phyloP scores from a whole-genome alignment of 495 filamentous ascomycete genomes.

The Chaetomidium leptoderma region DNA sequence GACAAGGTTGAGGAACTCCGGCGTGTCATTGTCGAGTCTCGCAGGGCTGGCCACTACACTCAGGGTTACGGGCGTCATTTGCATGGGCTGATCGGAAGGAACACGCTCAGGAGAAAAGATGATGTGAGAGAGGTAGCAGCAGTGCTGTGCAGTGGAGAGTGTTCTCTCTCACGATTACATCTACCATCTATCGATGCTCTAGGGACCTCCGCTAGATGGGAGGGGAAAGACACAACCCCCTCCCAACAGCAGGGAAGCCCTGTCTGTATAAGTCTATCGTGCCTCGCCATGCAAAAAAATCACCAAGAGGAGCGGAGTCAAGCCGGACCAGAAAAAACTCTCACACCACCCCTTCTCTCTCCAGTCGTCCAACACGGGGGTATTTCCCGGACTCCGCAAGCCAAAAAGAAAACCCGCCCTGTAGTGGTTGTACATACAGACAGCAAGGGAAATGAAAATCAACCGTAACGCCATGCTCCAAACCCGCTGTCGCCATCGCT shows the following conservation, averaged over 20 bases:
- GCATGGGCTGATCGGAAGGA: neutral
- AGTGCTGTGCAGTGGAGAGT: constrained; percentile 13
- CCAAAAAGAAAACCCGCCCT: neutral
- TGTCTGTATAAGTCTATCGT: neutral
- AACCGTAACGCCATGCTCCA: constrained; percentile 19
- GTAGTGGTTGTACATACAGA: neutral
- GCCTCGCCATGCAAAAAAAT: neutral
- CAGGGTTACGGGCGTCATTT: too few relatives aligned
- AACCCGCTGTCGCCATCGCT: neutral
- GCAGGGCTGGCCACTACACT: constrained; percentile 67
- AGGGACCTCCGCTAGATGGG: neutral
- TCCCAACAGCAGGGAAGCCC: neutral
- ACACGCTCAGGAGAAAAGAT: neutral
- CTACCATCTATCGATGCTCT: constrained; percentile 11
- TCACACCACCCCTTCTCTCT: neutral
- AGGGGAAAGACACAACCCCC: too few relatives aligned
- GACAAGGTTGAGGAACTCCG: constrained; percentile 97
- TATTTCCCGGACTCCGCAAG: constrained; percentile 13
- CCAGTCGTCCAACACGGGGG: constrained; percentile 2
- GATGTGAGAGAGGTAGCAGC: too few relatives aligned
- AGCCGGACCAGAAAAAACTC: neutral
- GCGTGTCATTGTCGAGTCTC: constrained; percentile 93
- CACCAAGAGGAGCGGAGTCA: constrained; percentile 4
- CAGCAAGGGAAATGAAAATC: constrained; percentile 4
- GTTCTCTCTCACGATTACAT: constrained; percentile 1